A percentile compares a stretch with the other conserved stretches of the same genome.
Evolutionary conservation across 768 basidiomycete species (phyloP).

Genomic region (Lentinula lateritia): DNA sequence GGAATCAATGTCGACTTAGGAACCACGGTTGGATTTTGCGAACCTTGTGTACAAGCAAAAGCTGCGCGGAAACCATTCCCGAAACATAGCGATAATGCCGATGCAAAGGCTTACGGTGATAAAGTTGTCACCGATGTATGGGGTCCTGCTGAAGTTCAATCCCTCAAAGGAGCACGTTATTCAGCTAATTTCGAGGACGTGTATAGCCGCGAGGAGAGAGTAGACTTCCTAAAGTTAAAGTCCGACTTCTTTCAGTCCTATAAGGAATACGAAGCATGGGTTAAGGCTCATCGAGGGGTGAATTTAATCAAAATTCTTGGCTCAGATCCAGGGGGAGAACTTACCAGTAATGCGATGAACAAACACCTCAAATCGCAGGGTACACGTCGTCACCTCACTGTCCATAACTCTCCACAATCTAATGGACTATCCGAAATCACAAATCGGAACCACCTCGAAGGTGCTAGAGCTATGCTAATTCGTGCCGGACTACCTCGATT

Average conservation of each 20-base stretch:
- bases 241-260: constrained; percentile 13
- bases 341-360: constrained; percentile 20
- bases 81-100: constrained; percentile 10
- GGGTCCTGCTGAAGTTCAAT: constrained; percentile 19
- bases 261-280: constrained; percentile 19
- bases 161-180: constrained; percentile 14
- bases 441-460: constrained; percentile 19
- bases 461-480: constrained; percentile 21
- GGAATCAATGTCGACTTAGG: constrained; percentile 16
- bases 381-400: constrained; percentile 23
- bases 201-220: constrained; percentile 9
- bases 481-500: constrained; percentile 9
- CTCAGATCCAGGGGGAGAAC: constrained; percentile 24
- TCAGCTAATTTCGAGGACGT: constrained; percentile 12
- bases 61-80: constrained; percentile 16
- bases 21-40: constrained; percentile 15
- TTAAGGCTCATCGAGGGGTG: constrained; percentile 15
- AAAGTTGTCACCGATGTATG: constrained; percentile 19
- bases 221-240: constrained; percentile 14
- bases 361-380: constrained; percentile 18
- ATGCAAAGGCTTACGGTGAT: constrained; percentile 11
- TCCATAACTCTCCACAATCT: constrained; percentile 26
- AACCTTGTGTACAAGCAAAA: constrained; percentile 21
- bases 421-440: constrained; percentile 24
- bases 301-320: constrained; percentile 9